Evolutionary conservation across 148 eudicot genomes (phyloP), one percentile per base, ranked within the genome.

Genomic region (Rhododendron molle): DNA sequence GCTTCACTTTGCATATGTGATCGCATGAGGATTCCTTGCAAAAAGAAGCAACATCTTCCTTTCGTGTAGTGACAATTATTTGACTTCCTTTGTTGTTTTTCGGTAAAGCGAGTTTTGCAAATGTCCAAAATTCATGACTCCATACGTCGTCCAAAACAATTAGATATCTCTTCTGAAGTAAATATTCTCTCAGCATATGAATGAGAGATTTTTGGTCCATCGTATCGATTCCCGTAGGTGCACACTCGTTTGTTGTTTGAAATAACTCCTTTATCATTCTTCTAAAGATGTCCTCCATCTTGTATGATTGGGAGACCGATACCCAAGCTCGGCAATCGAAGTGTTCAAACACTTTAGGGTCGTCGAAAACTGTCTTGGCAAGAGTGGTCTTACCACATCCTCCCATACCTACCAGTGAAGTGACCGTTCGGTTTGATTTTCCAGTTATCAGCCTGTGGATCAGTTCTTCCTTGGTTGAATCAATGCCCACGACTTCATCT

Each of bases 341-440:
- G 69, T 9, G 11, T 62, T 62, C 30, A 23, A 1, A 1, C 30
- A 23, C 28, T 62, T 23, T 62, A 7, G 8, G 26, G 69, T 62
- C 7, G 69, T 62, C 30, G 1, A 62, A 62, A 23, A 69, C 23
- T 49, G 18, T 28, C 7, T 58, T 67, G n/a, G 71, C 78, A 44
- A 83, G 85, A 20, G 78, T 83, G n/a, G 85, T 69, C 49, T 83
- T 83, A 8, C 85, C 85, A 20, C 49, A 7, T 30, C 85, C 85
- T 15, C 7, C 78, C 85, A 83, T 83, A n/a, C 78, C 85, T 1
- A 71, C 44, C 0, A 83, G 46, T 5, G 78, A 71, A 20, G 34
- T 23, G 23, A 69, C 78, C 3, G 0, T 36, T 28, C 46, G 60
- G 1, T 28, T 21, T 7, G 78, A 14, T 0, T 83, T 23, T 7